Percentiles rank a stretch among this genome's conserved stretches.
phyloP scores from a whole-genome alignment of 352 stramenopile species.

The Globisporangium lucens region DNA sequence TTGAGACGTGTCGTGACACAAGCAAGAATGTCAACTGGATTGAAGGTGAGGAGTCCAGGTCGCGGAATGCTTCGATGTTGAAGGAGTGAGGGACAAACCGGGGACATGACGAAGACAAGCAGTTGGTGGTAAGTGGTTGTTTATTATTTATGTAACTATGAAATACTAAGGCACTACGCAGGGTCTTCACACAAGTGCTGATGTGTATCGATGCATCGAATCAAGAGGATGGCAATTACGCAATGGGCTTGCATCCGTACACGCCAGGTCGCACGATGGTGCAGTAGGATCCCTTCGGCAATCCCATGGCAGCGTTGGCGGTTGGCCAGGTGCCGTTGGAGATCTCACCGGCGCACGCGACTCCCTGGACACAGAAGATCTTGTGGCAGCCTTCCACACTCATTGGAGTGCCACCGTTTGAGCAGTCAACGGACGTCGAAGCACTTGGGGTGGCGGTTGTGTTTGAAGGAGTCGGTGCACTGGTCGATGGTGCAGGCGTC shows the following conservation, averaged over 20 bases:
- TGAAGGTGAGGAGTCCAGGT: neutral
- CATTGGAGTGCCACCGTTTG: conserved; percentile 9
- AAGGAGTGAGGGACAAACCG: neutral
- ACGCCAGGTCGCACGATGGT: conserved; percentile 9
- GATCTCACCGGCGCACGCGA: conserved; percentile 15
- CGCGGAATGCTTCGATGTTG: neutral
- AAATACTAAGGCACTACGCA: neutral
- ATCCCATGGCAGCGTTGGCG: conserved; percentile 4
- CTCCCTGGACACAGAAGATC: conserved; percentile 19
- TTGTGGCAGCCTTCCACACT: conserved; percentile 18
- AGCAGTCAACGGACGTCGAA: neutral
- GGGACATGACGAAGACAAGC: neutral
- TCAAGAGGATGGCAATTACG: conserved; percentile 1
- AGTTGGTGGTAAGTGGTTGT: neutral
- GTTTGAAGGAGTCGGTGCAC: neutral
- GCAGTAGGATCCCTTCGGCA: conserved; percentile 16
- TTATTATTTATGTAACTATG: neutral
- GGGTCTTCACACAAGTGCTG: neutral
- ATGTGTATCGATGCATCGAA: neutral
- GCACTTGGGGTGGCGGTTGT: neutral
- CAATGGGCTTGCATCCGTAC: conserved; percentile 16
- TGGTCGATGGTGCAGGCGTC: conserved; percentile 6
- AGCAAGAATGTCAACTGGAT: neutral
- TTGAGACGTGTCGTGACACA: neutral
- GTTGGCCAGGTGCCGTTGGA: conserved; percentile 8